Evolutionary conservation across 176 grass and related monocot species (phyloP), one percentile per base, ranked within the genome.

Genomic region (Carex scoparia): DNA sequence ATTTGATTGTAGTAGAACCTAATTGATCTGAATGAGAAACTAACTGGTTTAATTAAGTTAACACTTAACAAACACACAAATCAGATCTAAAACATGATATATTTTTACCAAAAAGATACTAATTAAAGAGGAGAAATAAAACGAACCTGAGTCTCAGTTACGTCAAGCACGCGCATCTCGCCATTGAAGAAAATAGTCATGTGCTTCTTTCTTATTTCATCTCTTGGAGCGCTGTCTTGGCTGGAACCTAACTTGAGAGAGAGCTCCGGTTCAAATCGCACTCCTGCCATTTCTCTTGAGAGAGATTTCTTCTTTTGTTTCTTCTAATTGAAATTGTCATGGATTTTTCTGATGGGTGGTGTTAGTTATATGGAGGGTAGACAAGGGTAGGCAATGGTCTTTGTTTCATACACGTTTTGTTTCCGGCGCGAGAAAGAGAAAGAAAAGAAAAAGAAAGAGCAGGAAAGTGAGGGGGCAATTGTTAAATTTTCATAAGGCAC

Each of bases 101-200:
- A 23, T 23, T 23, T 23, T 23, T 23, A 23, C 23, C 23, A 23
- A 23, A 23, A 23, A 23, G 23, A 23, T 23, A 23, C 23, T 23
- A 23, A 23, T 23, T 23, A 23, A 85, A 30, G 33, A 85, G 40
- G 49, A 48, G 65, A 0, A 56, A n/a, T 58, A 19, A 79, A 54
- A 46, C 9, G 19, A 69, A 87, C 86, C 86, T 76, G 79, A 33
- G 58, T 82, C 54, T 87, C 86, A 64, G 86, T 87, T 6, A 87
- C 46, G 2, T 87, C 55, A 62, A 77, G 80, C 3, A 83, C 65
- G 16, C 65, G 66, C 61, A 87, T 87, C 54, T 82, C n/a, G 55
- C 78, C 86, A 30, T 87, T 87, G 78, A 81, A 83, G 69, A 81
- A 82, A 11, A 83, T 82, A 1, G 53, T 87, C 51, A 87, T 69